These are phyloP conservation scores for Mycothermus thermophilus DNA, from an alignment of 495 filamentous ascomycete genomes.

Conservation along the genomic window DNA sequence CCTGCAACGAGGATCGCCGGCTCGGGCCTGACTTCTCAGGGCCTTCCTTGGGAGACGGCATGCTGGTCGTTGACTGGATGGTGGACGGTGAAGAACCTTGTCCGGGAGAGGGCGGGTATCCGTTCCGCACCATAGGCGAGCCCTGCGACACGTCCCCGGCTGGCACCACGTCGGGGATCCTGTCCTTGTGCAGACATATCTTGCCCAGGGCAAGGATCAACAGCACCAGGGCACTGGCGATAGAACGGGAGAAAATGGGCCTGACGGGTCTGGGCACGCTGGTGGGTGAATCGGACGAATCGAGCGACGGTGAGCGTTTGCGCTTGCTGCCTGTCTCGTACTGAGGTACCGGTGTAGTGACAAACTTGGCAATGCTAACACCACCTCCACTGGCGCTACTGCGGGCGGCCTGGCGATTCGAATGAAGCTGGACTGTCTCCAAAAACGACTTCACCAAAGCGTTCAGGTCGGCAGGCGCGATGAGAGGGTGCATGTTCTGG, in stretches of 20 bases:
- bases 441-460: conserved; percentile 38
- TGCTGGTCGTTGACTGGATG: conserved; percentile 23
- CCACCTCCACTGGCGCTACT: too few species aligned
- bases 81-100: conserved; percentile 37
- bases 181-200: conserved; percentile 53
- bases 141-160: conserved; percentile 28
- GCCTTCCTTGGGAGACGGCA: conserved; percentile 37
- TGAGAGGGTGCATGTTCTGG: conserved; percentile 80
- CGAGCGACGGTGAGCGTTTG: conserved; percentile 38
- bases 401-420: conserved; percentile 12
- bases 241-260: conserved; percentile 39
- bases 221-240: conserved; percentile 63
- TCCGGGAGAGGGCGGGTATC: conserved; percentile 30
- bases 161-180: conserved; percentile 45
- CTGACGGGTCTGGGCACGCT: conserved; percentile 21
- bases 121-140: conserved; percentile 36
- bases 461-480: conserved; percentile 38
- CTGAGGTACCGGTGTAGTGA: conserved; percentile 6
- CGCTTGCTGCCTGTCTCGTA: conserved; percentile 41
- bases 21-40: conserved; percentile 26
- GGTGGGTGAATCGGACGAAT: conserved; percentile 20
- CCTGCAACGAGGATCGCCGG: conserved; percentile 31
- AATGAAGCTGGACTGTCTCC: conserved; percentile 23
- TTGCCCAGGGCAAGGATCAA: conserved; percentile 76
- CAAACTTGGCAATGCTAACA: conserved; percentile 21